Conservation (phyloP, 2,329 filamentous ascomycete genomes). For the Alternaria sp. region DNA sequence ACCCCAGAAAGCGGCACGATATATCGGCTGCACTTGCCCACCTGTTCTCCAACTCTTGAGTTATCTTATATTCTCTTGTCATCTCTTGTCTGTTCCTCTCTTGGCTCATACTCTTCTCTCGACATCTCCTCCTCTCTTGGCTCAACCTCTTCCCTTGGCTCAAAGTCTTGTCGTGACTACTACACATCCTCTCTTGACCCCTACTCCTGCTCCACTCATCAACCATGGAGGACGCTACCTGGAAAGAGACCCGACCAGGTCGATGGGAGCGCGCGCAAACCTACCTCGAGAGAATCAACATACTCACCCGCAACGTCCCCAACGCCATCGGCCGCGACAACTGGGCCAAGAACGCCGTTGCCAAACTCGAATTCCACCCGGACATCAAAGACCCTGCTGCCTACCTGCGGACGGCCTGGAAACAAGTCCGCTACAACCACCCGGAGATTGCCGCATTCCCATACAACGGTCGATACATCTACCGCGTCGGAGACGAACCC, state of each 20-base stretch:
- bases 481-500: conserved; percentile 27
- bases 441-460: conserved; percentile 36
- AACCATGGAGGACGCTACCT: conserved; percentile 14
- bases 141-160: neutral
- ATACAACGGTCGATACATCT: conserved; percentile 31
- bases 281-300: conserved; percentile 30
- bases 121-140: neutral
- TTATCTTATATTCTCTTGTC: neutral
- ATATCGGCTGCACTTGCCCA: neutral
- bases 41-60: neutral
- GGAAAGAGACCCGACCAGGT: conserved; percentile 33
- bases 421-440: conserved; percentile 36
- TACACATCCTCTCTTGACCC: neutral
- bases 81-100: neutral
- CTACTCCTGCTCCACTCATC: neutral
- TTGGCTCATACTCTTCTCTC: neutral
- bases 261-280: conserved; percentile 34
- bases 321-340: conserved; percentile 34
- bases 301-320: conserved; percentile 31
- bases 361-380: conserved; percentile 31
- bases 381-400: conserved; percentile 24
- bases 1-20: neutral
- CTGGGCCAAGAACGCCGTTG: conserved; percentile 34
- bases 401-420: conserved; percentile 29
- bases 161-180: neutral